Evolutionary conservation across 192 early-diverging fungal genomes (phyloP).

Genomic region (Coemansia interrupta): DNA sequence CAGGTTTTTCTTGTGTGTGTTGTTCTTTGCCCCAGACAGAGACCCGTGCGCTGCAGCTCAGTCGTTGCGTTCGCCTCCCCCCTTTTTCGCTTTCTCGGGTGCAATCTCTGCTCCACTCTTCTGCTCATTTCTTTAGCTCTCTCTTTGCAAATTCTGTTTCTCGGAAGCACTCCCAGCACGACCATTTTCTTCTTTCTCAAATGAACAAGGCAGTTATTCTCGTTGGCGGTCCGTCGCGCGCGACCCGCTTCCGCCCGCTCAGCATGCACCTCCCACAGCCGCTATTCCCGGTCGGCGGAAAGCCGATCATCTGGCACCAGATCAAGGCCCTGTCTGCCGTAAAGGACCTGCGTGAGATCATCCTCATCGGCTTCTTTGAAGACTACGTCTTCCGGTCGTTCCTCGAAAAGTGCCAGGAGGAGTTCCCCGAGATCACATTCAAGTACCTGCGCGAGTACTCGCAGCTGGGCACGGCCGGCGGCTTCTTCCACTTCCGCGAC

Average conservation of each 20-base stretch:
- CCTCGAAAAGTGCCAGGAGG: slow-evolving; percentile 77
- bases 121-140: background rate
- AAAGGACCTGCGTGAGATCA: slow-evolving; percentile 85
- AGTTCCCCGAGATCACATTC: slow-evolving; percentile 83
- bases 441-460: slow-evolving; percentile 98
- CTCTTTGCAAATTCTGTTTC: slow-evolving; percentile 1
- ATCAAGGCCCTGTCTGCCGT: slow-evolving; percentile 87
- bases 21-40: too few species aligned
- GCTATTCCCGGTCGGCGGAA: slow-evolving; percentile 96
- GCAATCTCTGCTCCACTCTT: background rate
- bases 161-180: background rate
- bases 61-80: too few species aligned
- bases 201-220: slow-evolving; percentile 89
- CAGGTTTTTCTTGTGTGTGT: too few species aligned
- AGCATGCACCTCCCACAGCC: slow-evolving; percentile 95
- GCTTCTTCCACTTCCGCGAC: slow-evolving; percentile 98
- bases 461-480: slow-evolving; percentile 93
- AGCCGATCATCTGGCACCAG: slow-evolving; percentile 96
- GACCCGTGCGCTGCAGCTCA: too few species aligned
- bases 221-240: slow-evolving; percentile 95
- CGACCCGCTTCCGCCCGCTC: slow-evolving; percentile 95
- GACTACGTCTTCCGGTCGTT: slow-evolving; percentile 88
- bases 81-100: background rate
- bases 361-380: slow-evolving; percentile 97
- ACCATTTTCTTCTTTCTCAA: background rate